These are phyloP conservation scores for Leccinellum luteum DNA, from an alignment of 768 basidiomycete species.

Conservation along the genomic window DNA sequence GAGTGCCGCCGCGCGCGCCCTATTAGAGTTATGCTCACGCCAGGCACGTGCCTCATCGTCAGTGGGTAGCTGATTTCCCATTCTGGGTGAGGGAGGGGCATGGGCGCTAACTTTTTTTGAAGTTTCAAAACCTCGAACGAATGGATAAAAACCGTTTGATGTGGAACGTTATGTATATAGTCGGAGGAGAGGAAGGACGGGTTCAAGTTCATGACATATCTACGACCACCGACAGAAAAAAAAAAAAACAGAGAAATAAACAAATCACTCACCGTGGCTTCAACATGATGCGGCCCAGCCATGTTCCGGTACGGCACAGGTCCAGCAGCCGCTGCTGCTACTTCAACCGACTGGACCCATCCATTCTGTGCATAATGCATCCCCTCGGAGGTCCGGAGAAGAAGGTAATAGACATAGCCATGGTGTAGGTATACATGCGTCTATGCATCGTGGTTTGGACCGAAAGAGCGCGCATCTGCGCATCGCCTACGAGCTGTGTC, in stretches of 20 bases:
- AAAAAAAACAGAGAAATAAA: not conserved
- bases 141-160: not conserved
- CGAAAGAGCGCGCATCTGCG: not conserved
- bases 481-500: slow-evolving; percentile 4
- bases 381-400: slow-evolving; percentile 23
- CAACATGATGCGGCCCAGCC: not conserved
- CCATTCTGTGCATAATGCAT: slow-evolving; percentile 1
- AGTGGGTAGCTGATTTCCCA: not conserved
- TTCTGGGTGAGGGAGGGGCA: not conserved
- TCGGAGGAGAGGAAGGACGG: not conserved
- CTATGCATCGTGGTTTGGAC: not conserved
- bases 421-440: slow-evolving; percentile 5
- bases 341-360: not conserved
- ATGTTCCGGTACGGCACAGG: not conserved
- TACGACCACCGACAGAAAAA: not conserved
- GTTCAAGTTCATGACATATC: not conserved
- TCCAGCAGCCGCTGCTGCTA: not conserved
- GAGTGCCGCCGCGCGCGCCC: not conserved
- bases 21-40: slow-evolving; percentile 9
- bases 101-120: not conserved
- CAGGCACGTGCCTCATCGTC: slow-evolving; percentile 1
- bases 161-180: not conserved
- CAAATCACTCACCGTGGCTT: not conserved
- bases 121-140: not conserved
- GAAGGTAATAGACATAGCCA: slow-evolving; percentile 4